Percentiles rank a stretch among this genome's conserved stretches.
Conservation (phyloP, 1,284 basidiomycete species). For the Microbotryum silenes-acaulis region DNA sequence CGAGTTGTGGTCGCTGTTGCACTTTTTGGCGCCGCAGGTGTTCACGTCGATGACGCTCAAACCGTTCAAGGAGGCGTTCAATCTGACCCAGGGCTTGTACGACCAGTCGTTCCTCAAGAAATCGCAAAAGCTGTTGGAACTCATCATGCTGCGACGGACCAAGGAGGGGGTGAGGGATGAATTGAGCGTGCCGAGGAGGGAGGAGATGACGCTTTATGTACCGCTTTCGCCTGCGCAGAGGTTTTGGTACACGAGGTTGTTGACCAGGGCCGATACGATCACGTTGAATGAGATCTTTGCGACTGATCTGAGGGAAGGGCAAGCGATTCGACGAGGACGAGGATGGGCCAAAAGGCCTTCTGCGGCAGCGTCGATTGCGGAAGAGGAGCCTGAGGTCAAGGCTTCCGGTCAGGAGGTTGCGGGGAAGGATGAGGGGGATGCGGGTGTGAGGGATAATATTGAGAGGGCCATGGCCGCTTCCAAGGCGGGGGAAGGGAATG, state of each 20-base stretch:
- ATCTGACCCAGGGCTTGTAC: slow-evolving; percentile 50
- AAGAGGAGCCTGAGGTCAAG: neutral
- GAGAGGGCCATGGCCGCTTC: slow-evolving; percentile 13
- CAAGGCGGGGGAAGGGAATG: slow-evolving; percentile 9
- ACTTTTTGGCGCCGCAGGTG: slow-evolving; percentile 48
- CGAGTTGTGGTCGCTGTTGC: slow-evolving; percentile 41
- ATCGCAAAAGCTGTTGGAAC: slow-evolving; percentile 47
- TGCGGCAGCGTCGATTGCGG: neutral
- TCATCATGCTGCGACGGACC: slow-evolving; percentile 55
- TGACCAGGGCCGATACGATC: slow-evolving; percentile 49
- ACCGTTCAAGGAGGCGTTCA: slow-evolving; percentile 51
- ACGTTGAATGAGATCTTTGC: slow-evolving; percentile 50
- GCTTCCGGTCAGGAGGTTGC: neutral
- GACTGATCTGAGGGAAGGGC: slow-evolving; percentile 13
- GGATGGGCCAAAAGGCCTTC: neutral
- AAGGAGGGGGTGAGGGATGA: slow-evolving; percentile 48
- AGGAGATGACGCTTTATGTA: slow-evolving; percentile 47
- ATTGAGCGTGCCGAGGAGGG: slow-evolving; percentile 50
- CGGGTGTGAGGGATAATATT: slow-evolving; percentile 5
- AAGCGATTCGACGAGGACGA: neutral
- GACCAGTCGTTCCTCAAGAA: slow-evolving; percentile 48
- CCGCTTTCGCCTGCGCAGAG: slow-evolving; percentile 53
- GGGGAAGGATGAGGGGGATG: slow-evolving; percentile 4
- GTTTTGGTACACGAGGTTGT: slow-evolving; percentile 55
- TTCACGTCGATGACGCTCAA: slow-evolving; percentile 49